A percentile compares a stretch with the other conserved stretches of the same genome.
Evolutionary conservation across 176 grass and related monocot genomes (phyloP).

Genomic region (Poa annua): DNA sequence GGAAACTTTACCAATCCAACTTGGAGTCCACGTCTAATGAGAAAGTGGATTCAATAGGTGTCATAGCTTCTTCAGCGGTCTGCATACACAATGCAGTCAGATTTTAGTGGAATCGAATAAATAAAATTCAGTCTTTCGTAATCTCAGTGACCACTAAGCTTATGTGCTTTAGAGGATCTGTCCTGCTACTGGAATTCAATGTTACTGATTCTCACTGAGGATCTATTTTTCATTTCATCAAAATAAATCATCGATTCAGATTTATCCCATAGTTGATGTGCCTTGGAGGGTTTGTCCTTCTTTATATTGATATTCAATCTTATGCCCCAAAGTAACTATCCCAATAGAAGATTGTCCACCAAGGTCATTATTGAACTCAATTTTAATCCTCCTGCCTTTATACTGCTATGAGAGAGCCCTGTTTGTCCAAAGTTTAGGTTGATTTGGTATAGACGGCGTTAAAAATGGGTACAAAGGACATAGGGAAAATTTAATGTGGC

Average conservation of each 20-base stretch:
- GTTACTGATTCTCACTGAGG: background rate
- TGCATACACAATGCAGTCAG: conserved; percentile 51
- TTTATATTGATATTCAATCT: background rate
- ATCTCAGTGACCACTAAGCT: conserved; percentile 1
- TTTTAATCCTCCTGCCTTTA: background rate
- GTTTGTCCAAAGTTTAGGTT: background rate
- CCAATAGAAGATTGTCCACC: background rate
- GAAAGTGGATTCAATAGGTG: conserved; percentile 99
- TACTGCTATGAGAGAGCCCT: background rate
- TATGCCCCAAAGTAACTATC: background rate
- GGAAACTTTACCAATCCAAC: conserved; percentile 82
- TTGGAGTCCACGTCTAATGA: conserved; percentile 99
- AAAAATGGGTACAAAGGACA: background rate
- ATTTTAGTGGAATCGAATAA: background rate
- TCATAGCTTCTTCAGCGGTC: conserved; percentile 98
- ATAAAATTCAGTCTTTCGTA: conserved; percentile 1
- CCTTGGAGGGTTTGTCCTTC: background rate
- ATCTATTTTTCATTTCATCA: background rate
- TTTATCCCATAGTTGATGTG: conserved; percentile 7
- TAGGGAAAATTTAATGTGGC: background rate
- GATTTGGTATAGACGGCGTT: background rate
- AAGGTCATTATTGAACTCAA: background rate
- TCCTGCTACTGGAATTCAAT: conserved; percentile 14
- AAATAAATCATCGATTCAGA: background rate
- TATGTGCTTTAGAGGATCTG: background rate